Base-by-base conservation (phyloP, 805 yeast genomes). In the Henningerozyma blattae region DNA sequence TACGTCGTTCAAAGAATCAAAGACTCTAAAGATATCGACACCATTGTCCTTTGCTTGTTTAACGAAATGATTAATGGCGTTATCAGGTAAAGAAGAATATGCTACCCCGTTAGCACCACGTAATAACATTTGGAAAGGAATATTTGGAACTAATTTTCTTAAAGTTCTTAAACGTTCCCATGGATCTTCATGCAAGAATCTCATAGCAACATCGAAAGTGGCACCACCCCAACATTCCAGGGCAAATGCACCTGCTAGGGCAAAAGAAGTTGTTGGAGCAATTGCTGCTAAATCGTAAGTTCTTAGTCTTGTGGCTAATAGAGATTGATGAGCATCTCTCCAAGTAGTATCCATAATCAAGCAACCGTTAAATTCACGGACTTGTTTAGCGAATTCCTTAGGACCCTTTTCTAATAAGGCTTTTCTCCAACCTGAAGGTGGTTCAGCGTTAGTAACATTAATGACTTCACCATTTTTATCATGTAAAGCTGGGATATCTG, bases 181-280 rank as follows among this genome's bases (percentile, higher is more conserved):
- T 45, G 99, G 99, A 59, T 87, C 96, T 68, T 91, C 99, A 61
- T 89, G 85, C 52, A 91, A 70, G 72, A 91, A 91, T 63, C 99
- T 77, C 97, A 91, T 87, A 35, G 95, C 81, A 35, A 91, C 99
- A 56, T 91, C 99, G 52, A 91, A 91, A 26, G 99, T 91, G 35
- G 99, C 99, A 64, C 99, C 99, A 65, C 99, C 99, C 99, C 99
- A 91, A 68, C 98, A 91, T 65, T 91, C 99, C 35, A 91, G 67
- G 15, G 99, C 91, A 59, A 86, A 91, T 3, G 94, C 94, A 43
- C 89, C 87, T 44, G 78, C 62, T 48, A 86, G 64, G 15, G 95
- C 97, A 53, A 81, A 78, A 3, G 95, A 83, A 22, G 99, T 91
- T 37, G 93, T 75, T 39, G 86, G 87, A 16, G 98, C 99, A 65